Conservation (phyloP, 129 eudicot species). For the Pseudognaphalium luteoalbum region DNA sequence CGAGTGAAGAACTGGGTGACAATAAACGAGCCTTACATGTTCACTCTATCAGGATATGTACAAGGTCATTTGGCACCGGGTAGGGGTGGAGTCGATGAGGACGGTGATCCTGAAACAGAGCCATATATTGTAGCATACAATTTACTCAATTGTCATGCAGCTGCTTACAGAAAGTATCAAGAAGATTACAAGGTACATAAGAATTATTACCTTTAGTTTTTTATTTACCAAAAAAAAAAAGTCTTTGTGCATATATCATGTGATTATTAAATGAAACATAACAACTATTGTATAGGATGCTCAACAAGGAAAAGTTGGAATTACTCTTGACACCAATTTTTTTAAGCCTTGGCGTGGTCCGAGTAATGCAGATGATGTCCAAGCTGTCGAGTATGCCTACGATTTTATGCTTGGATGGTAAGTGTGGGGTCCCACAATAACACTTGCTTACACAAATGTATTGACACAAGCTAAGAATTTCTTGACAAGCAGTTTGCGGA, state of each 20-base stretch:
- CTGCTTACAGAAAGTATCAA: slow-evolving; percentile 21
- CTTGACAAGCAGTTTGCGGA: too few relatives aligned
- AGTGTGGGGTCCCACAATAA: too few relatives aligned
- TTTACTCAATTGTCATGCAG: slow-evolving; percentile 49
- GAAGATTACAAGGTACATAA: slow-evolving; percentile 28
- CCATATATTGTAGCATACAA: slow-evolving; percentile 48
- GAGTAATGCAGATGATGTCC: neutral
- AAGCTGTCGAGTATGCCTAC: slow-evolving; percentile 26
- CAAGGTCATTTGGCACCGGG: slow-evolving; percentile 33
- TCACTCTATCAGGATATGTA: slow-evolving; percentile 19
- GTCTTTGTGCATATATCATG: too few relatives aligned
- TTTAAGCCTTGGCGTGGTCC: slow-evolving; percentile 23
- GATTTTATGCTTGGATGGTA: slow-evolving; percentile 44
- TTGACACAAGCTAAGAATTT: too few relatives aligned
- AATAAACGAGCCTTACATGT: slow-evolving; percentile 36
- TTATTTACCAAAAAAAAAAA: neutral
- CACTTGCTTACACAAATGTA: too few relatives aligned
- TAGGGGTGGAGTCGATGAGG: slow-evolving; percentile 26
- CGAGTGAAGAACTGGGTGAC: slow-evolving; percentile 52
- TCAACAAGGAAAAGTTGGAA: slow-evolving; percentile 41
- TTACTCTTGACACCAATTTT: slow-evolving; percentile 20
- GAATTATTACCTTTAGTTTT: too few relatives aligned
- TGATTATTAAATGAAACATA: neutral
- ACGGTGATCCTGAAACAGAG: slow-evolving; percentile 37
- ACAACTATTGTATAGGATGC: slow-evolving; percentile 1